A percentile compares a stretch with the other conserved stretches of the same genome.
These are phyloP conservation scores for Pistacia atlantica DNA, from an alignment of 345 rosid species.

Conservation along the genomic window DNA sequence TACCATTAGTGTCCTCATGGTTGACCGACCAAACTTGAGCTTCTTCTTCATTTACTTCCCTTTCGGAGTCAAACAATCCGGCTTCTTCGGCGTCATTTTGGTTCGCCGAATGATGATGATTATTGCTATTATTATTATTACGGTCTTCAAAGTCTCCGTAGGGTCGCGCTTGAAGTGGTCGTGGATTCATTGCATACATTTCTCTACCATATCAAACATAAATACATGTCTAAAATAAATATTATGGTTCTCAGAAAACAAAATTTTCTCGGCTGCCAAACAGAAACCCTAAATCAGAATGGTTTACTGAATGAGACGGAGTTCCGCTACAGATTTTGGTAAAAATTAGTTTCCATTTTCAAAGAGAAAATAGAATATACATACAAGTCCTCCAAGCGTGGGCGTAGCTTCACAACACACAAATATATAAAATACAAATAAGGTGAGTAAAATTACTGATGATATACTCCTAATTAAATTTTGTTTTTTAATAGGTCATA, in stretches of 20 bases:
- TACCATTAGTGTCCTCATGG: not conserved
- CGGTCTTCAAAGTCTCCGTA: slow-evolving; percentile 5
- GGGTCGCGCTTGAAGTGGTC: slow-evolving; percentile 22
- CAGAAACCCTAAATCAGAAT: slow-evolving; percentile 7
- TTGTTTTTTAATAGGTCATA: no score
- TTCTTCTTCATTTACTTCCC: not conserved
- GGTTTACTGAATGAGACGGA: no score
- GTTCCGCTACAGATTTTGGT: no score
- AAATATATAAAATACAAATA: no score
- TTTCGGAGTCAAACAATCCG: not conserved
- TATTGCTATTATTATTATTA: no score
- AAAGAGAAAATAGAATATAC: no score
- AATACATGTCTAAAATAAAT: not conserved
- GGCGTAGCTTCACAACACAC: no score
- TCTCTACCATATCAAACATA: slow-evolving; percentile 22
- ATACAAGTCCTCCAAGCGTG: no score
- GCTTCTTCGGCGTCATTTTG: not conserved
- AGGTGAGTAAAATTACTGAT: no score
- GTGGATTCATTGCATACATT: slow-evolving; percentile 35
- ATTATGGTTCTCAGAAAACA: not conserved
- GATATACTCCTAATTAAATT: no score
- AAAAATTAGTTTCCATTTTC: no score
- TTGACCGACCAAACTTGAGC: not conserved
- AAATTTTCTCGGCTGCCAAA: slow-evolving; percentile 1
- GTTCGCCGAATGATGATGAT: not conserved